Evolutionary conservation across 768 basidiomycete species (phyloP), one percentile per base, ranked within the genome.

Genomic region (Podaxis mareebaensis): DNA sequence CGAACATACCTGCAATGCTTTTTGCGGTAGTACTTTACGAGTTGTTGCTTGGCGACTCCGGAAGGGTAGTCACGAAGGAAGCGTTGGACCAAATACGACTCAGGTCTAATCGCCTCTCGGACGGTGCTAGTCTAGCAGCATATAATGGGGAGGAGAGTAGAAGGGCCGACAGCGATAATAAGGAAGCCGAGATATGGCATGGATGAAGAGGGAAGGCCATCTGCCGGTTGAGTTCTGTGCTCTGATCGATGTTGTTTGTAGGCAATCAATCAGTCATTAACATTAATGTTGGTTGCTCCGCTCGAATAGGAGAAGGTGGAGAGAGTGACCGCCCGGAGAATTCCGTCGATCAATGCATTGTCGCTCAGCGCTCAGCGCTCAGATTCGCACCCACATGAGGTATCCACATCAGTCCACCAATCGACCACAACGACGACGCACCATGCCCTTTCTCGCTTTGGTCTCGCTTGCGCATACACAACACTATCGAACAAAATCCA

Each of bases 1-100:
- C 58, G 1, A 59, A 59, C 22, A 36, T 59, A 22, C 46, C 58
- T 20, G 58, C 58, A 20, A 59, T 59, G 58, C 44, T 59, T 4
- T 46, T 59, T 30, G 58, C 58, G 11, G 48, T n/a, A 5, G 2
- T 59, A 13, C 12, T 59, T 22, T 59, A 59, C 20, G 58, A 59
- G n/a, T 33, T 51, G 26, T 22, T 59, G 30, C 58, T 51, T 20
- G 13, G 58, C 40, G 58, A 59, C 30, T 59, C 58, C 12, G 46
- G 58, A 24, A 51, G 58, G 28, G 28, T n/a, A 5, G 46, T 59
- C 12, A 59, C 58, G 30, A 17, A 17, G 10, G 58, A 51, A 36
- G 44, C 48, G 6, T 36, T 59, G 17, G 46, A 30, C 8, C 57
- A 58, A 22, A 58, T 30, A 12, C 42, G 28, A 12, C 44, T 48